These are phyloP conservation scores for Trametes villosa DNA, from an alignment of 768 basidiomycete species.

Conservation along the genomic window DNA sequence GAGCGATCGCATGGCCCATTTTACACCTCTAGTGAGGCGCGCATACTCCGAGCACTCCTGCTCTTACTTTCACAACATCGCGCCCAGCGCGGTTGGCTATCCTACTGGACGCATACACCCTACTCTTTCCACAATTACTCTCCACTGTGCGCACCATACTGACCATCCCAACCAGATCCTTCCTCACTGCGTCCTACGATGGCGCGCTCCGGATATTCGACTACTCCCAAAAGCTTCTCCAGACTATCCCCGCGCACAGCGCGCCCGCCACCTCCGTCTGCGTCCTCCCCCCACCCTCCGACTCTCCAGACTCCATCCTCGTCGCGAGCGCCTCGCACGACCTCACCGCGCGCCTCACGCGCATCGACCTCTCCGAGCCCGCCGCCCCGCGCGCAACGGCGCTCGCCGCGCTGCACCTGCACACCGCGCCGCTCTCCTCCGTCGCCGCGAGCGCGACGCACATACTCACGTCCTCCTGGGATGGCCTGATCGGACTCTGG, in stretches of 20 bases:
- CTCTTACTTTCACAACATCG: too few relatives aligned
- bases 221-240: conserved; percentile 61
- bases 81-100: too few relatives aligned
- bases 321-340: conserved; percentile 82
- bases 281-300: conserved; percentile 46
- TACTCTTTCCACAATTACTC: neutral
- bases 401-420: conserved; percentile 79
- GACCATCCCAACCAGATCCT: too few relatives aligned
- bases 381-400: conserved; percentile 15
- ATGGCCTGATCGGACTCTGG: conserved; percentile 84
- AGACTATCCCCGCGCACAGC: conserved; percentile 54
- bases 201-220: conserved; percentile 75
- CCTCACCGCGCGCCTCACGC: conserved; percentile 65
- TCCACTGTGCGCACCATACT: too few relatives aligned
- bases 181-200: conserved; percentile 84
- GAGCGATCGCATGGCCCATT: too few relatives aligned
- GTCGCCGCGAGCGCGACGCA: conserved; percentile 60
- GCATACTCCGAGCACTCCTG: too few relatives aligned
- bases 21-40: too few relatives aligned
- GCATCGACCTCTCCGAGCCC: conserved; percentile 29
- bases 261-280: conserved; percentile 73
- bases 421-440: conserved; percentile 80
- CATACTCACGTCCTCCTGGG: conserved; percentile 87
- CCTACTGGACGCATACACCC: too few relatives aligned
- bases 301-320: conserved; percentile 40